Conservation (phyloP, 768 basidiomycete species). For the Suillus weaverae region DNA sequence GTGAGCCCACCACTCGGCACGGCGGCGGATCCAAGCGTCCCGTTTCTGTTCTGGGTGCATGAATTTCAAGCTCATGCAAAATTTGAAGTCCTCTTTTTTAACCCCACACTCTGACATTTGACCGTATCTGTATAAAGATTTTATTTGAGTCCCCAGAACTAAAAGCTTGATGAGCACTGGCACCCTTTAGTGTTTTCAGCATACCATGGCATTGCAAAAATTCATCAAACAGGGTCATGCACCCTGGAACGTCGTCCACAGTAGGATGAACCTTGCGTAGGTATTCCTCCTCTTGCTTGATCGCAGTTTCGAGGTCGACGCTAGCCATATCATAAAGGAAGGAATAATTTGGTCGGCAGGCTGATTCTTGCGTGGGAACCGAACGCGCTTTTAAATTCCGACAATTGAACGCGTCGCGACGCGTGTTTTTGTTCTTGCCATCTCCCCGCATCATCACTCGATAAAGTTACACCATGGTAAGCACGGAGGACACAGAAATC, state of each 20-base stretch:
- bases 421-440: conserved; percentile 33
- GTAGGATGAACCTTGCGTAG: conserved; percentile 70
- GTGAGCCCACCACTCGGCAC: conserved; percentile 95
- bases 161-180: conserved; percentile 14
- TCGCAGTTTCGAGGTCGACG: conserved; percentile 52
- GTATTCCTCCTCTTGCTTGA: conserved; percentile 69
- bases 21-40: conserved; percentile 79
- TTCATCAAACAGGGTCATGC: conserved; percentile 72
- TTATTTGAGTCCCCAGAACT: conserved; percentile 82
- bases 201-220: conserved; percentile 72
- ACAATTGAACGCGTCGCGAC: conserved; percentile 45
- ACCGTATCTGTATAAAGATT: conserved; percentile 86
- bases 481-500: conserved; percentile 8
- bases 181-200: conserved; percentile 13
- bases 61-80: conserved; percentile 83
- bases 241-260: conserved; percentile 77
- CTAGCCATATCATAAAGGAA: conserved; percentile 31
- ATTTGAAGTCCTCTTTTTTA: conserved; percentile 93
- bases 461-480: conserved; percentile 38
- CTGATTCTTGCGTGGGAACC: conserved; percentile 2
- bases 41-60: conserved; percentile 75
- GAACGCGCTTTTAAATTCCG: conserved; percentile 48
- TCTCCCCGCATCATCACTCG: conserved; percentile 10
- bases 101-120: conserved; percentile 65
- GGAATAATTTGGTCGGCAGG: conserved; percentile 2